phyloP scores from a whole-genome alignment of 2,329 filamentous ascomycete species.

The Penicillium psychrosexuale region DNA sequence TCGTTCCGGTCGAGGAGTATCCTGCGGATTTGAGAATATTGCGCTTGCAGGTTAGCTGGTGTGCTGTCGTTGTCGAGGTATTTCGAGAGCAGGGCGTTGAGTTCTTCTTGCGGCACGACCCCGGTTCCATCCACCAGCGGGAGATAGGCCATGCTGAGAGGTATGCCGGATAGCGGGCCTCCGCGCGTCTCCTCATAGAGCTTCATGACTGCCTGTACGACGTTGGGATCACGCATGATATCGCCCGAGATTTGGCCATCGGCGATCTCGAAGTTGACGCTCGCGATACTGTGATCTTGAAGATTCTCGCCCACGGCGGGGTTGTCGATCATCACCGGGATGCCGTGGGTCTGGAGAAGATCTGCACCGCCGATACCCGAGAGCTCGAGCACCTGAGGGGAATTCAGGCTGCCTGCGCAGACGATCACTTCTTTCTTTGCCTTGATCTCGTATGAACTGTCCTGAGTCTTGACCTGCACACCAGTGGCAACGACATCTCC shows the following conservation, averaged over 20 bases:
- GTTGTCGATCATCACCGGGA: conserved; percentile 46
- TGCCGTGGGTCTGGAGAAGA: conserved; percentile 41
- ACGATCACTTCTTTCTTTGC: conserved; percentile 56
- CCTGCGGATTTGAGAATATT: conserved; percentile 14
- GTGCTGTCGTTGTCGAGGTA: background rate
- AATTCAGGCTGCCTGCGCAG: conserved; percentile 56
- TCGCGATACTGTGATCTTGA: conserved; percentile 47
- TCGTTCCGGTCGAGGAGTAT: conserved; percentile 11
- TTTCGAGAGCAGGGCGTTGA: conserved; percentile 7
- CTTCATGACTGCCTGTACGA: conserved; percentile 19
- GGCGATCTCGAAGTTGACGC: conserved; percentile 26
- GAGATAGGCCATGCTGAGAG: conserved; percentile 26
- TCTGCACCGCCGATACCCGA: conserved; percentile 57
- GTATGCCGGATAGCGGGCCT: conserved; percentile 26
- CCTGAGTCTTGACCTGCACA: conserved; percentile 17
- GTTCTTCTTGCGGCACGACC: conserved; percentile 4
- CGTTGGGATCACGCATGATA: conserved; percentile 21
- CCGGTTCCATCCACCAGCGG: conserved; percentile 25
- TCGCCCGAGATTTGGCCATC: conserved; percentile 26
- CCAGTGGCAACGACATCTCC: conserved; percentile 18
- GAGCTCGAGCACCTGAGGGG: conserved; percentile 58
- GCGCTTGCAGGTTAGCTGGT: conserved; percentile 5
- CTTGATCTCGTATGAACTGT: conserved; percentile 24
- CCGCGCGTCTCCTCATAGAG: conserved; percentile 21
- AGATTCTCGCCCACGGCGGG: conserved; percentile 51